These are phyloP conservation scores for Aureobasidium melanogenum DNA, from an alignment of 2,329 filamentous ascomycete species.

Conservation along the genomic window DNA sequence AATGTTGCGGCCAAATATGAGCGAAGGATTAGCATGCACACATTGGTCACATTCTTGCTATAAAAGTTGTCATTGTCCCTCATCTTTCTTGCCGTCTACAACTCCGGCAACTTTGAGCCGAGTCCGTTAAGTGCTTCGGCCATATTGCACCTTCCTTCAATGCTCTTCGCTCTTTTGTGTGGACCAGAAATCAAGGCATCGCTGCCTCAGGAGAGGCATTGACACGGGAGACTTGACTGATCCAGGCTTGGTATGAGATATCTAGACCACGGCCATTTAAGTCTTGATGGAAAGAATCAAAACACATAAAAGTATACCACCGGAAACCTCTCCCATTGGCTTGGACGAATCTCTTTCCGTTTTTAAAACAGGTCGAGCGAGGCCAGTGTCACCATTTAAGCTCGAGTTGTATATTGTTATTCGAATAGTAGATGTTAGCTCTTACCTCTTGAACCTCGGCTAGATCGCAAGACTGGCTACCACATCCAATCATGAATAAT, in stretches of 20 bases:
- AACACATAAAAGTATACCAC: neutral
- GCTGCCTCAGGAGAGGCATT: too few relatives aligned
- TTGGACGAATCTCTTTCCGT: neutral
- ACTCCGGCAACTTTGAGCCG: neutral
- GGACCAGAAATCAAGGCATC: too few relatives aligned
- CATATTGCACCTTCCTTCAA: too few relatives aligned
- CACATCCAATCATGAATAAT: neutral
- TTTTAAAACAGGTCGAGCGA: neutral
- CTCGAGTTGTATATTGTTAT: neutral
- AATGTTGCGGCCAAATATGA: neutral
- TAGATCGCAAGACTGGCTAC: too few relatives aligned
- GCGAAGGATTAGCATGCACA: neutral
- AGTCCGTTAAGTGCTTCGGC: neutral
- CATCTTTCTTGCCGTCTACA: neutral
- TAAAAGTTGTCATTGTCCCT: neutral
- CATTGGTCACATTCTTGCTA: neutral
- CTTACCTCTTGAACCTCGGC: neutral
- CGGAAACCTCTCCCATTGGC: neutral
- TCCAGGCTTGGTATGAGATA: too few relatives aligned
- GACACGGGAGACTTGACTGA: too few relatives aligned
- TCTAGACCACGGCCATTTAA: too few relatives aligned
- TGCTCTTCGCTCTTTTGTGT: too few relatives aligned
- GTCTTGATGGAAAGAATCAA: too few relatives aligned
- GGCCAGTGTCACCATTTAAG: neutral
- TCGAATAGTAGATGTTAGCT: neutral